These are phyloP conservation scores for Sordaria brevicollis DNA, from an alignment of 495 filamentous ascomycete species.

Conservation along the genomic window DNA sequence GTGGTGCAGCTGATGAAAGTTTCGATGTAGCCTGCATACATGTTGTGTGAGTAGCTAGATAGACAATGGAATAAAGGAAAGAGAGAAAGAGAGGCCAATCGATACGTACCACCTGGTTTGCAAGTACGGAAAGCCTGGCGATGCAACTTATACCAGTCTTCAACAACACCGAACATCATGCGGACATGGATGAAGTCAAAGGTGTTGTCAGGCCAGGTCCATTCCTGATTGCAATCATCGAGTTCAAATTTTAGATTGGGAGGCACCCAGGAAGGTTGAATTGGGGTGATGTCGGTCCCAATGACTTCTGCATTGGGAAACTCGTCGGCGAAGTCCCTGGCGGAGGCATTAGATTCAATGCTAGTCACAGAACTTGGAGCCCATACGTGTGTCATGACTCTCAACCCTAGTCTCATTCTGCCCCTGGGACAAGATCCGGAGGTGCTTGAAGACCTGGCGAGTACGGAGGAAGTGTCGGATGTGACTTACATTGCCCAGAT, in stretches of 20 bases:
- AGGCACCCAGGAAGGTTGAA: slow-evolving; percentile 28
- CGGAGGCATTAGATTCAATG: slow-evolving; percentile 1
- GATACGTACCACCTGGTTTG: not conserved
- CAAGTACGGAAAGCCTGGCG: not conserved
- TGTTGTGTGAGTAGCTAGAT: not conserved
- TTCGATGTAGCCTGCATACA: slow-evolving; percentile 13
- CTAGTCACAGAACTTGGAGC: slow-evolving; percentile 5
- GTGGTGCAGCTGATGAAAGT: slow-evolving; percentile 10
- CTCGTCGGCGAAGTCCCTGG: slow-evolving; percentile 29
- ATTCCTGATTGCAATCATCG: slow-evolving; percentile 42
- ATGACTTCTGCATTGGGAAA: slow-evolving; percentile 40
- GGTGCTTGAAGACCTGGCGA: not conserved
- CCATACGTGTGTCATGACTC: not conserved
- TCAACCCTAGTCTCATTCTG: not conserved
- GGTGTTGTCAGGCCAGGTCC: slow-evolving; percentile 37
- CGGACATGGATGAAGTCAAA: slow-evolving; percentile 50
- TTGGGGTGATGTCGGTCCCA: slow-evolving; percentile 53
- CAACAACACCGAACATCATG: slow-evolving; percentile 36
- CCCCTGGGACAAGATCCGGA: not conserved
- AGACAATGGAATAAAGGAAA: not conserved
- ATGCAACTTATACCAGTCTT: slow-evolving; percentile 33
- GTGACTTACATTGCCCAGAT: slow-evolving; percentile 35
- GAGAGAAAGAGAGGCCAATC: not conserved
- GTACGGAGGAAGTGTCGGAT: not conserved
- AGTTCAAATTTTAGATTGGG: slow-evolving; percentile 45